Evolutionary conservation across 2,329 filamentous ascomycete genomes (phyloP).

Genomic region (Talaromyces sp.): DNA sequence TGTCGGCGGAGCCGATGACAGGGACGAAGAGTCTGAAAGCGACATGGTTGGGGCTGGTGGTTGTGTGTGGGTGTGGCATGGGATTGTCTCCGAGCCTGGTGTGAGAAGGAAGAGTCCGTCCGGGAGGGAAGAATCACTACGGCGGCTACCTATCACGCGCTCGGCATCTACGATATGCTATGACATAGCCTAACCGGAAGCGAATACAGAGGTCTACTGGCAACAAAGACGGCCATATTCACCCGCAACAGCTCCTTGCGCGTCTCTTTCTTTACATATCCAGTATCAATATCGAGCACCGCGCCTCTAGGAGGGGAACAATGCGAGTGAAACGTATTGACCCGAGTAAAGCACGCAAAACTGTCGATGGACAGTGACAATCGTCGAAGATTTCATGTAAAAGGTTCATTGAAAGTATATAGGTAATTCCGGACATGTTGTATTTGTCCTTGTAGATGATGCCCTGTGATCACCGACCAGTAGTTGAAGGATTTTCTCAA

Average conservation of each 20-base stretch:
- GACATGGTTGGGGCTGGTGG: conserved; percentile 27
- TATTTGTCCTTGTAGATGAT: background rate
- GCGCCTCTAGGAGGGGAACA: background rate
- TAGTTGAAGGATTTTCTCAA: background rate
- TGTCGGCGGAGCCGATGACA: conserved; percentile 54
- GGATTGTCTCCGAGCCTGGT: conserved; percentile 9
- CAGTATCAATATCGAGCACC: background rate
- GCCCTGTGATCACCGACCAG: background rate
- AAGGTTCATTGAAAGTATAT: background rate
- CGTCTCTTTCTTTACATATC: background rate
- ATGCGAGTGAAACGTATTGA: background rate
- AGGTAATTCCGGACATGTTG: background rate
- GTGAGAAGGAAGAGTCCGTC: conserved; percentile 18
- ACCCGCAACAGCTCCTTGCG: background rate
- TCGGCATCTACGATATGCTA: conserved; percentile 18
- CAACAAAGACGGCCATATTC: background rate
- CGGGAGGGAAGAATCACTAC: conserved; percentile 14
- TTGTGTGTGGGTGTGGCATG: conserved; percentile 21
- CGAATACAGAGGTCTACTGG: conserved; percentile 7
- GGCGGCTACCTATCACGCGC: conserved; percentile 28
- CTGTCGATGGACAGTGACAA: background rate
- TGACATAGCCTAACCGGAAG: conserved; percentile 19
- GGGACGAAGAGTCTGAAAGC: conserved; percentile 51
- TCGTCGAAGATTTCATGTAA: background rate
- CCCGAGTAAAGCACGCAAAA: background rate